phyloP scores from a whole-genome alignment of 441 rosid species.

The Erysimum pusillum region DNA sequence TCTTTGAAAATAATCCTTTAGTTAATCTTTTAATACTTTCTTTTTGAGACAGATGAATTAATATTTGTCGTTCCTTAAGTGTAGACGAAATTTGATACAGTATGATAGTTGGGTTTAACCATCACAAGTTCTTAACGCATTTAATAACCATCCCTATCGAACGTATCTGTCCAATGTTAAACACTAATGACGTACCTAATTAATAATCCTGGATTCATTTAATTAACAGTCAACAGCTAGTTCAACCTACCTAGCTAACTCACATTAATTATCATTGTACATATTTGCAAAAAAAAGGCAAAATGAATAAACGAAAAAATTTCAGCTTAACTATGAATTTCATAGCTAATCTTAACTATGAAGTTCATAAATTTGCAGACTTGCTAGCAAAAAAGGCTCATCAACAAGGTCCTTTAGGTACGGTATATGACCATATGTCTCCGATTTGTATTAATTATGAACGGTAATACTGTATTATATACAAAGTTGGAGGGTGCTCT shows the following conservation, averaged over 20 bases:
- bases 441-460: neutral
- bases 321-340: neutral
- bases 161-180: slow-evolving; percentile 1
- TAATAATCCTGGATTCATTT: neutral
- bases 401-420: too few relatives aligned
- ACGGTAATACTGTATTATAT: neutral
- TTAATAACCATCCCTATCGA: neutral
- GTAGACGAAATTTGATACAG: neutral
- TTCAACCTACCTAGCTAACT: neutral
- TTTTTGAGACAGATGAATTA: neutral
- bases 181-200: neutral
- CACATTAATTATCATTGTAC: neutral
- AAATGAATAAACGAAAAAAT: neutral
- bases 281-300: neutral
- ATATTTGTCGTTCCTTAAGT: neutral
- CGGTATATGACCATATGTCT: too few relatives aligned
- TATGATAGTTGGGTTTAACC: neutral
- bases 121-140: neutral
- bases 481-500: neutral
- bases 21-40: neutral
- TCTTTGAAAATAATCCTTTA: neutral
- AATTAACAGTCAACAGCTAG: neutral
- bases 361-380: too few relatives aligned
- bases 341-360: too few relatives aligned
- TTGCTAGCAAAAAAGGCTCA: too few relatives aligned